Base-by-base conservation (phyloP, 1,139 yeast genomes). In the Nakaseomyces kungkrabaensis region DNA sequence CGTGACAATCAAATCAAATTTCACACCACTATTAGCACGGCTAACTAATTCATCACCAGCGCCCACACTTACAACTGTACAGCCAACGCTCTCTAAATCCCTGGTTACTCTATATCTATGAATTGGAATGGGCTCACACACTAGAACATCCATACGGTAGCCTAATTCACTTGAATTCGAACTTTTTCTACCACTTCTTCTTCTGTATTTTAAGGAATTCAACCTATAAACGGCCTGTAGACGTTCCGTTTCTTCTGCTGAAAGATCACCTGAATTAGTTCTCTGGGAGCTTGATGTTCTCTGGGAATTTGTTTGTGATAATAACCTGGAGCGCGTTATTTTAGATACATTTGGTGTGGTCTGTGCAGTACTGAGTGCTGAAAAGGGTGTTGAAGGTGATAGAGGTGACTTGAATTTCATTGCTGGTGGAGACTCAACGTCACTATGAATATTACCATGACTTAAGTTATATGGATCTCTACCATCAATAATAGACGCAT, bases 121-220 rank as follows among this genome's bases (percentile, higher is more conserved):
- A 48, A 84, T 84, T 0, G 96, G 92, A 53, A 86, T 86, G 3
- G 94, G 89, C 60, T 89, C 96, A 68, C 96, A 89, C 33, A 88
- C 74, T 47, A 90, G 70, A 3, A 88, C 81, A 64, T 87, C 94
- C 53, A 85, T 47, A 37, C 60, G 56, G 48, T 56, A 56, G 9
- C 56, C 54, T 31, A 61, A 48, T 4, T 56, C 61, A 36, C 54
- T 54, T 26, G 56, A 54, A 0, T 53, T 51, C 3, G 65, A 58
- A 48, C 64, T 63, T 47, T 53, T 52, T 17, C 65, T 50, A 29
- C 61, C 59, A 52, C 62, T 56, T 46, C 64, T 54, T 53, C 68
- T 56, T 55, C 68, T 52, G 51, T 57, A 50, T 47, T 64, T 57
- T 8, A 63, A 49, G 6, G 62, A 55, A 29, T 61, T 57, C 7